Percentiles rank a stretch among this genome's conserved stretches.
These are phyloP conservation scores for Suillus placidus DNA, from an alignment of 768 basidiomycete species.

Conservation along the genomic window DNA sequence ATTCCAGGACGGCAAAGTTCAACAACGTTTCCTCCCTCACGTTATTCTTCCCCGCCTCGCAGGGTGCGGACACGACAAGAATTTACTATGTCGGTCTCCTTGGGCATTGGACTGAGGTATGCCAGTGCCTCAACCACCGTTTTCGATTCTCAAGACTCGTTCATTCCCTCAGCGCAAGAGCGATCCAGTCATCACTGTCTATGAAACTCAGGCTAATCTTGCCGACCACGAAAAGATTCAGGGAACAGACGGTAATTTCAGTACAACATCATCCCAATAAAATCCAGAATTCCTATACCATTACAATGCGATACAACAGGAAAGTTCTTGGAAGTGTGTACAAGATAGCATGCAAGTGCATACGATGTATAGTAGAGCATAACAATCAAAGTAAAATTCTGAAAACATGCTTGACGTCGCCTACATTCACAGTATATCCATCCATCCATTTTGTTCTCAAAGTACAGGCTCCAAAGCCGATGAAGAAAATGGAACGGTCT, in stretches of 20 bases:
- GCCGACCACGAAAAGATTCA: constrained; percentile 88
- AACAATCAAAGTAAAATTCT: constrained; percentile 1
- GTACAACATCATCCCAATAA: constrained; percentile 42
- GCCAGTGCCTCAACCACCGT: constrained; percentile 2
- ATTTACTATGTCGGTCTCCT: constrained; percentile 87
- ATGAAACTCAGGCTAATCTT: constrained; percentile 84
- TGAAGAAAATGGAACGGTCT: not conserved
- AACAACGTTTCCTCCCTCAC: constrained; percentile 81
- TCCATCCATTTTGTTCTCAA: not conserved
- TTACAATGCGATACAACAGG: not conserved
- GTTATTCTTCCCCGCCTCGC: constrained; percentile 77
- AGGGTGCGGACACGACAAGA: constrained; percentile 74
- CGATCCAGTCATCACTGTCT: constrained; percentile 81
- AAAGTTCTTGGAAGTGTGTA: constrained; percentile 1
- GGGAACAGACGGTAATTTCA: constrained; percentile 69
- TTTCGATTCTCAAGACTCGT: not conserved
- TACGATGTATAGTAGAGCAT: constrained; percentile 6
- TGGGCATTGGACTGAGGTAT: constrained; percentile 81
- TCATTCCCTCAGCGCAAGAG: constrained; percentile 60
- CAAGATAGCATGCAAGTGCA: constrained; percentile 1
- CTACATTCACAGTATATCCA: not conserved
- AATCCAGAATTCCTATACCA: not conserved
- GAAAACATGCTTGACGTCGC: not conserved
- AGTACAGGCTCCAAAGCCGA: not conserved
- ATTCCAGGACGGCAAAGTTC: constrained; percentile 78